These are phyloP conservation scores for Pseudogymnoascus sp. DNA, from an alignment of 2,329 filamentous ascomycete species.

Conservation along the genomic window DNA sequence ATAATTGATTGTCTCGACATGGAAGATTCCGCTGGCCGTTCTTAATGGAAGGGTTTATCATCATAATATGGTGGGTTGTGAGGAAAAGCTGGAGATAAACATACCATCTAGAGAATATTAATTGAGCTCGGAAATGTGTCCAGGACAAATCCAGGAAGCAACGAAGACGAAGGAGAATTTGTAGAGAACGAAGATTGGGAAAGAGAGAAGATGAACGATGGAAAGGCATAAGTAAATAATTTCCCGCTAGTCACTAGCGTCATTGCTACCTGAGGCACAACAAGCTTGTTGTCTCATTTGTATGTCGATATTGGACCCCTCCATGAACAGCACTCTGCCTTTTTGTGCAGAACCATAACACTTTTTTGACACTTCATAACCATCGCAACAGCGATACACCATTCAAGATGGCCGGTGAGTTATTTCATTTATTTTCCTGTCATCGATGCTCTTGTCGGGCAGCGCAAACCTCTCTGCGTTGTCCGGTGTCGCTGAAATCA, in stretches of 20 bases:
- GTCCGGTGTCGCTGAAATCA: not conserved
- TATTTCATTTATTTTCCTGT: not conserved
- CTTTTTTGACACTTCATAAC: not conserved
- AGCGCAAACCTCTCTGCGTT: not conserved
- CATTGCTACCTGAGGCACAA: conserved; percentile 8
- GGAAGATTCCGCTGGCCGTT: conserved; percentile 57
- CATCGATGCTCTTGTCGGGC: not conserved
- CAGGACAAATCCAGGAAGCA: not conserved
- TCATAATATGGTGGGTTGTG: conserved; percentile 34
- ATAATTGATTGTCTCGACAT: conserved; percentile 51
- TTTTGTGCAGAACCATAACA: not conserved
- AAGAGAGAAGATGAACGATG: conserved; percentile 6
- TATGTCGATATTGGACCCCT: conserved; percentile 7
- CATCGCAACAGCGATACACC: not conserved
- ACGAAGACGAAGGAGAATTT: not conserved
- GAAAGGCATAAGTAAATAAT: conserved; percentile 10
- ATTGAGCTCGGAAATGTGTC: conserved; percentile 16
- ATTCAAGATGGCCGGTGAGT: conserved; percentile 28
- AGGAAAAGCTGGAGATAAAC: conserved; percentile 18
- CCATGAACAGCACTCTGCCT: conserved; percentile 5
- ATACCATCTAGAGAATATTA: conserved; percentile 23
- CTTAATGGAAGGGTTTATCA: conserved; percentile 53
- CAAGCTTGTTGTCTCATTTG: conserved; percentile 8
- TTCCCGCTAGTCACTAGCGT: conserved; percentile 6
- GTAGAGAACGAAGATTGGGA: conserved; percentile 6